Evolutionary conservation across 306 rosid species (phyloP).

Genomic region (Malus sieversii): DNA sequence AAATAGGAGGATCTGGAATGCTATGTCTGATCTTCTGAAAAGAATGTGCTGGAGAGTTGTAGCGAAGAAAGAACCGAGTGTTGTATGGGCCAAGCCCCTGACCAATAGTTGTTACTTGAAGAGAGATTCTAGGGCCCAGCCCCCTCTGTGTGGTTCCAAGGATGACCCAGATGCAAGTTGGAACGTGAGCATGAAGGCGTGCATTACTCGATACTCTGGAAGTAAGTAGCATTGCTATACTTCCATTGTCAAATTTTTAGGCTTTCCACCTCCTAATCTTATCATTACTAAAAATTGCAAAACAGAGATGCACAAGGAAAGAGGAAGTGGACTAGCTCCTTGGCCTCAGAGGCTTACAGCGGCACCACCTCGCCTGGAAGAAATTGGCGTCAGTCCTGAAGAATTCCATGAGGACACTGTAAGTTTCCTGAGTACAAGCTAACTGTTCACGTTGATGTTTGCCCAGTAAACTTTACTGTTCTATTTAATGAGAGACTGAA

Average conservation of each 20-base stretch:
- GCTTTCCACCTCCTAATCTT: neutral
- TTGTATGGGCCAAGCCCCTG: constrained; percentile 50
- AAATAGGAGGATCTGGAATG: constrained; percentile 47
- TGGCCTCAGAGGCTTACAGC: constrained; percentile 58
- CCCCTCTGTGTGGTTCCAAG: constrained; percentile 30
- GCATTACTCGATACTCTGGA: constrained; percentile 41
- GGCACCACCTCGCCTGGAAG: constrained; percentile 50
- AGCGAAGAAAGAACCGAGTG: constrained; percentile 51
- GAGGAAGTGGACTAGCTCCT: constrained; percentile 40
- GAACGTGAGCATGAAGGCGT: constrained; percentile 53
- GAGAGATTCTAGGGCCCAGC: constrained; percentile 38
- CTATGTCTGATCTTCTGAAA: constrained; percentile 36
- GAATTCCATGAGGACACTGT: constrained; percentile 56
- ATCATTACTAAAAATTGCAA: neutral
- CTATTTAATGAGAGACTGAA: neutral
- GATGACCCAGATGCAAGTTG: constrained; percentile 45
- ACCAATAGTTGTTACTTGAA: constrained; percentile 47
- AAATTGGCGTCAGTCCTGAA: constrained; percentile 37
- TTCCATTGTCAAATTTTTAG: neutral
- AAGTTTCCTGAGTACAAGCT: constrained; percentile 18
- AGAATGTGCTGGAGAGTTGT: constrained; percentile 56
- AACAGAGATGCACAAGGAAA: constrained; percentile 44
- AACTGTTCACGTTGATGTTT: neutral
- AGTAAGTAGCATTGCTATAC: constrained; percentile 29
- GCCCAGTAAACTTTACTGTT: neutral